Conservation (phyloP, 169 alveolate genomes). For the Plasmodium vinckei region DNA sequence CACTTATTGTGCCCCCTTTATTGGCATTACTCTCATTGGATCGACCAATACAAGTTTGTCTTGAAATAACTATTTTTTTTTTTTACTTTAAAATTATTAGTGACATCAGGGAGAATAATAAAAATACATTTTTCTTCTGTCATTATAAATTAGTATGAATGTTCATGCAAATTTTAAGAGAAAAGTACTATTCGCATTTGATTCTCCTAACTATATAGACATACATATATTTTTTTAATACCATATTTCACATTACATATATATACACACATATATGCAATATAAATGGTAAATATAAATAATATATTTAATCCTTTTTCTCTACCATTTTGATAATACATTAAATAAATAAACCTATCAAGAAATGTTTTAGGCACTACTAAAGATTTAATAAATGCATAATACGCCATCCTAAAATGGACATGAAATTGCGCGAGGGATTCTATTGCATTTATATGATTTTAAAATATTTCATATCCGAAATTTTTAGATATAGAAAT, state of each 20-base stretch:
- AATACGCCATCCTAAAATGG: not conserved
- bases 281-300: not conserved
- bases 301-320: not conserved
- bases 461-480: not conserved
- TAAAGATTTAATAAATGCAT: not conserved
- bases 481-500: not conserved
- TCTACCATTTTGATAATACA: not conserved
- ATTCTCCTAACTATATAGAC: not conserved
- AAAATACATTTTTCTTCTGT: constrained; percentile 71
- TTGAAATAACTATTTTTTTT: constrained; percentile 1
- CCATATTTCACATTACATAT: not conserved
- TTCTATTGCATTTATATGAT: not conserved
- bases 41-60: not conserved
- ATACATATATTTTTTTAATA: not conserved
- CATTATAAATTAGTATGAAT: constrained; percentile 35
- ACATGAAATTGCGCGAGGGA: not conserved
- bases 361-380: constrained; percentile 21
- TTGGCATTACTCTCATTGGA: not conserved
- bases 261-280: not conserved
- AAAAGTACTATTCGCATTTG: too few relatives aligned
- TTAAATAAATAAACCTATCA: not conserved
- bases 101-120: constrained; percentile 70
- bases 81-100: constrained; percentile 67
- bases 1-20: not conserved
- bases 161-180: not conserved